phyloP scores from a whole-genome alignment of 768 basidiomycete species.

The Tulasnella sp. region DNA sequence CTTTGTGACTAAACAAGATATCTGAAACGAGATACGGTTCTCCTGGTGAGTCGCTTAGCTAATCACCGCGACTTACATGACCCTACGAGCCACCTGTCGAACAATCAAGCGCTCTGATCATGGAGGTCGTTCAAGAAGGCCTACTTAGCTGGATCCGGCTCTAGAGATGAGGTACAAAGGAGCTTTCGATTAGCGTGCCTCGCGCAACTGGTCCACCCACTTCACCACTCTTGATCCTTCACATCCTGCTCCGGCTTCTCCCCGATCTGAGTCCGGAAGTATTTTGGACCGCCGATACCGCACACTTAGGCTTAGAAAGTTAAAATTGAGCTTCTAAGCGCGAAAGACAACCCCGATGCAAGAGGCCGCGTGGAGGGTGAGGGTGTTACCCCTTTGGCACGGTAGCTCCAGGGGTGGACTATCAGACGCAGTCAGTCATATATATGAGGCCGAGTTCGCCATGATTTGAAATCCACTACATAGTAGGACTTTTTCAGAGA shows the following conservation, averaged over 20 bases:
- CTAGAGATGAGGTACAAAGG: conserved; percentile 37
- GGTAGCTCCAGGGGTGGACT: conserved; percentile 97
- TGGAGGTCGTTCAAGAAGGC: conserved; percentile 95
- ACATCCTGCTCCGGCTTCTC: conserved; percentile 52
- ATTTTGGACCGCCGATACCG: conserved; percentile 97
- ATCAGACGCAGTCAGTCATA: neutral
- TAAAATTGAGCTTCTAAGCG: conserved; percentile 85
- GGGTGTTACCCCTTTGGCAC: conserved; percentile 74
- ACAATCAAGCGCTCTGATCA: conserved; percentile 97
- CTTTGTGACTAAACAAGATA: too few species aligned
- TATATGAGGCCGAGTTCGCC: conserved; percentile 44
- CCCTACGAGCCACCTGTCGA: conserved; percentile 95
- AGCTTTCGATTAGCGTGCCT: neutral
- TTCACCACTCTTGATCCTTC: conserved; percentile 62
- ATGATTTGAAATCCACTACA: conserved; percentile 99
- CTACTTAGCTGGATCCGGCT: conserved; percentile 87
- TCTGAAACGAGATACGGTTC: too few species aligned
- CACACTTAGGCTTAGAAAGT: conserved; percentile 96
- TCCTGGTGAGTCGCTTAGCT: too few species aligned
- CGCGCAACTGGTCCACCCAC: neutral
- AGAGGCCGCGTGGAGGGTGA: conserved; percentile 55
- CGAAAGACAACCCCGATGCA: conserved; percentile 75
- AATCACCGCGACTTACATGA: conserved; percentile 60
- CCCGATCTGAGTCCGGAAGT: conserved; percentile 53
- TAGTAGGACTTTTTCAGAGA: conserved; percentile 83